Conservation (phyloP, 2,329 filamentous ascomycete species). For the Orbilia blumenaviensis region DNA sequence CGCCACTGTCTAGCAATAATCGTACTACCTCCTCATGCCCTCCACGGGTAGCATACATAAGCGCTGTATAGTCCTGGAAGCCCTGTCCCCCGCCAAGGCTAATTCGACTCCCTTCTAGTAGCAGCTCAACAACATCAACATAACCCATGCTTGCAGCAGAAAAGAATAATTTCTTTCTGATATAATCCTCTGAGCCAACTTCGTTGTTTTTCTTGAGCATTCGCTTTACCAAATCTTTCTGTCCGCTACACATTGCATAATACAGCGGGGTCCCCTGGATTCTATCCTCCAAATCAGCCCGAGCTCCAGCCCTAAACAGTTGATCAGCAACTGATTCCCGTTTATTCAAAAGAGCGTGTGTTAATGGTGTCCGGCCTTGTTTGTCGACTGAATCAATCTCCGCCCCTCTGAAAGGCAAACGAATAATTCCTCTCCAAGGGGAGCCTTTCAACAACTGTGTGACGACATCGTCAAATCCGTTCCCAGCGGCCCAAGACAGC, state of each 20-base stretch:
- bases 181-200: background rate
- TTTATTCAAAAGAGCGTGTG: background rate
- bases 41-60: background rate
- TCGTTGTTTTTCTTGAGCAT: background rate
- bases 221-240: background rate
- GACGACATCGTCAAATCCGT: background rate
- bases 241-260: background rate
- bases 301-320: background rate
- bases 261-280: constrained; percentile 7
- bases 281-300: background rate
- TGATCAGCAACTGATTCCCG: background rate
- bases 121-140: background rate
- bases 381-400: background rate
- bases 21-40: background rate
- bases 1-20: background rate
- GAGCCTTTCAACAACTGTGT: background rate
- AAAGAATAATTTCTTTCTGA: background rate
- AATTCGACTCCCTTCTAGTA: background rate
- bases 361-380: background rate
- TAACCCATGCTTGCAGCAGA: background rate
- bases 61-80: background rate
- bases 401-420: background rate
- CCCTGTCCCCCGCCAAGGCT: background rate
- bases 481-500: constrained; percentile 34
- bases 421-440: background rate